A percentile compares a stretch with the other conserved stretches of the same genome.
phyloP scores from a whole-genome alignment of 1,284 basidiomycete species.

The Melanopsichium pennsylvanicum region DNA sequence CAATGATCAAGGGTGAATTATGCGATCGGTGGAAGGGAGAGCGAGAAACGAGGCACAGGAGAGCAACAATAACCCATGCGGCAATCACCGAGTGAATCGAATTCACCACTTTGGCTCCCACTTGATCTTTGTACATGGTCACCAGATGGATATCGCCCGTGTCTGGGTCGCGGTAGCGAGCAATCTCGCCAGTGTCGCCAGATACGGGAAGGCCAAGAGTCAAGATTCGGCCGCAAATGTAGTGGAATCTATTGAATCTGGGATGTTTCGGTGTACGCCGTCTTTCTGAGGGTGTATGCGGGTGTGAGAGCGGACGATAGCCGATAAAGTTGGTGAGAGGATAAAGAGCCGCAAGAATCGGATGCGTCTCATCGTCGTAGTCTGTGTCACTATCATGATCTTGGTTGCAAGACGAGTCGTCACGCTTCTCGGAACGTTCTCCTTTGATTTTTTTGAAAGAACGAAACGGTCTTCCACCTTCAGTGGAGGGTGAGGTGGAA shows the following conservation, averaged over 20 bases:
- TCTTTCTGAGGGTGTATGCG: slow-evolving; percentile 21
- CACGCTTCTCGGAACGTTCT: neutral
- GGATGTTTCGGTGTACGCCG: slow-evolving; percentile 7
- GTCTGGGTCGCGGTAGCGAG: slow-evolving; percentile 22
- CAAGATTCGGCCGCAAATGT: slow-evolving; percentile 24
- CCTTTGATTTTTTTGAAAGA: slow-evolving; percentile 15
- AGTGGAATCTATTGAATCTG: slow-evolving; percentile 36
- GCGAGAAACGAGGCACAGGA: slow-evolving; percentile 21
- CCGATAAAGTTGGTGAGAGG: slow-evolving; percentile 41
- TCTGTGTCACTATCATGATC: slow-evolving; percentile 3
- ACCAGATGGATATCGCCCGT: slow-evolving; percentile 29
- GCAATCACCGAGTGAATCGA: slow-evolving; percentile 39
- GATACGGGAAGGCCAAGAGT: slow-evolving; percentile 26
- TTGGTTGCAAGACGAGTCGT: too few relatives aligned
- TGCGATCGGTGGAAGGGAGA: slow-evolving; percentile 31
- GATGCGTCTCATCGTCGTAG: slow-evolving; percentile 14
- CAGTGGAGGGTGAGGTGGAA: slow-evolving; percentile 12
- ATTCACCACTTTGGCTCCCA: slow-evolving; percentile 23
- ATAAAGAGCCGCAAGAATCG: slow-evolving; percentile 20
- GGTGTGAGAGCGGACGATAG: slow-evolving; percentile 36
- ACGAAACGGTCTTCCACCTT: slow-evolving; percentile 1
- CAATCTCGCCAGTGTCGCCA: slow-evolving; percentile 19
- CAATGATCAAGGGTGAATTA: slow-evolving; percentile 37
- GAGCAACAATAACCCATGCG: slow-evolving; percentile 27
- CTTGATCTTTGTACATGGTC: slow-evolving; percentile 26